These are phyloP conservation scores for Zelopaecilomyces penicillatus DNA, from an alignment of 2,329 filamentous ascomycete species.

Conservation along the genomic window DNA sequence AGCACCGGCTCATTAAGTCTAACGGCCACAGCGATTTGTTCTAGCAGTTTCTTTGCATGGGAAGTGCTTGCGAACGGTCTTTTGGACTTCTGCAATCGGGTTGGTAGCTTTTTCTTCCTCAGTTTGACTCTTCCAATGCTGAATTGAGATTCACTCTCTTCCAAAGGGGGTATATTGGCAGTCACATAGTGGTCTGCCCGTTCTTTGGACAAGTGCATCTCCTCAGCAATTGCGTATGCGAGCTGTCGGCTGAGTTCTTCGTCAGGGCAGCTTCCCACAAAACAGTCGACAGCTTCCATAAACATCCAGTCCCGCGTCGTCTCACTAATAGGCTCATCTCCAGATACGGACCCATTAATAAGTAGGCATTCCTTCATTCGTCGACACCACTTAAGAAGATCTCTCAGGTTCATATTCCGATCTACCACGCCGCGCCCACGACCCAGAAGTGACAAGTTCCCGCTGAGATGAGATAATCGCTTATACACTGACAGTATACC, in stretches of 20 bases:
- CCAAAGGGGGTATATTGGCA: conserved; percentile 62
- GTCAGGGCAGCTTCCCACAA: conserved; percentile 71
- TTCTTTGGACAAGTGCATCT: conserved; percentile 79
- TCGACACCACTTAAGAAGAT: conserved; percentile 86
- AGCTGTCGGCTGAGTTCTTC: conserved; percentile 51
- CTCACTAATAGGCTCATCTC: conserved; percentile 64
- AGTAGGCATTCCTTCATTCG: conserved; percentile 61
- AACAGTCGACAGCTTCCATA: conserved; percentile 87
- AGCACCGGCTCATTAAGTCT: conserved; percentile 80
- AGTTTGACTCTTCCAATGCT: conserved; percentile 59
- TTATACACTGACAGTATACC: conserved; percentile 53
- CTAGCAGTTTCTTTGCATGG: conserved; percentile 75
- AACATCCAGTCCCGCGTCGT: conserved; percentile 75
- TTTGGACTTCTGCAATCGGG: conserved; percentile 42
- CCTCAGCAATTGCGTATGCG: conserved; percentile 67
- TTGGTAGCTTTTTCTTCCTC: conserved; percentile 45
- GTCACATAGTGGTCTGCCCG: conserved; percentile 69
- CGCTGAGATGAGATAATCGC: conserved; percentile 42
- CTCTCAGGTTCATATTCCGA: conserved; percentile 58
- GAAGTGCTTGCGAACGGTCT: conserved; percentile 80
- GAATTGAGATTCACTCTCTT: conserved; percentile 50
- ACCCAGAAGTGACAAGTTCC: conserved; percentile 29
- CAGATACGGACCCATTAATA: conserved; percentile 52
- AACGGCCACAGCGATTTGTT: conserved; percentile 79
- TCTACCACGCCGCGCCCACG: conserved; percentile 35